phyloP scores from a whole-genome alignment of 1,284 basidiomycete genomes.

The Cryptococcus sp. region DNA sequence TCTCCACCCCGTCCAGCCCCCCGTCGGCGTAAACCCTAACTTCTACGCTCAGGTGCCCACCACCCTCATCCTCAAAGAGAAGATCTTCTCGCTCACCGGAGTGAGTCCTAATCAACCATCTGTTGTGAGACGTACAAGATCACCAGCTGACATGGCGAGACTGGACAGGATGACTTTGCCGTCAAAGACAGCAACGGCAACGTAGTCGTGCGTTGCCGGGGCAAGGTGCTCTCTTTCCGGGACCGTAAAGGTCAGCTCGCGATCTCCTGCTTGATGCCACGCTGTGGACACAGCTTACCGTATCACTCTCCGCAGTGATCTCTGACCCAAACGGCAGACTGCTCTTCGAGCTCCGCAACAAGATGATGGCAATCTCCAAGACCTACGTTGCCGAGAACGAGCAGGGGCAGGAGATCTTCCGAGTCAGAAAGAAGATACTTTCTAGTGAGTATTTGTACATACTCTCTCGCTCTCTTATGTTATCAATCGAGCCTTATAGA shows the following conservation, averaged over 20 bases:
- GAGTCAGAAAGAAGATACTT: conserved; percentile 31
- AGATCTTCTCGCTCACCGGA: conserved; percentile 41
- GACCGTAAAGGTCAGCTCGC: conserved; percentile 40
- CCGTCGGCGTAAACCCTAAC: conserved; percentile 34
- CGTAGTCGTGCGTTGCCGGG: conserved; percentile 35
- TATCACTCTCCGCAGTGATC: conserved; percentile 17
- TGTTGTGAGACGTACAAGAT: not conserved
- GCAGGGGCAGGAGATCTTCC: conserved; percentile 35
- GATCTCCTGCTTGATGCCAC: not conserved
- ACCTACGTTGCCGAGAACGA: conserved; percentile 35
- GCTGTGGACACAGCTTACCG: not conserved
- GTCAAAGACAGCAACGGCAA: conserved; percentile 41
- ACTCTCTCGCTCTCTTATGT: not conserved
- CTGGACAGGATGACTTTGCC: conserved; percentile 36
- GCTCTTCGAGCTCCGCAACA: conserved; percentile 40
- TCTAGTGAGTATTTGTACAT: conserved; percentile 29
- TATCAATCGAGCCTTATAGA: too few species aligned
- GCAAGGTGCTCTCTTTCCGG: conserved; percentile 35
- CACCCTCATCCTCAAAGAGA: conserved; percentile 44
- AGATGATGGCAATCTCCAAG: conserved; percentile 34
- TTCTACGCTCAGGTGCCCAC: conserved; percentile 33
- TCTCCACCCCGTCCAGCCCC: conserved; percentile 38
- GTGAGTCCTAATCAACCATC: conserved; percentile 17
- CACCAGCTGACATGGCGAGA: not conserved
- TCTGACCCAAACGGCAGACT: conserved; percentile 34